Conservation (phyloP, 2,329 filamentous ascomycete genomes). For the Fusarium gaditjirri region DNA sequence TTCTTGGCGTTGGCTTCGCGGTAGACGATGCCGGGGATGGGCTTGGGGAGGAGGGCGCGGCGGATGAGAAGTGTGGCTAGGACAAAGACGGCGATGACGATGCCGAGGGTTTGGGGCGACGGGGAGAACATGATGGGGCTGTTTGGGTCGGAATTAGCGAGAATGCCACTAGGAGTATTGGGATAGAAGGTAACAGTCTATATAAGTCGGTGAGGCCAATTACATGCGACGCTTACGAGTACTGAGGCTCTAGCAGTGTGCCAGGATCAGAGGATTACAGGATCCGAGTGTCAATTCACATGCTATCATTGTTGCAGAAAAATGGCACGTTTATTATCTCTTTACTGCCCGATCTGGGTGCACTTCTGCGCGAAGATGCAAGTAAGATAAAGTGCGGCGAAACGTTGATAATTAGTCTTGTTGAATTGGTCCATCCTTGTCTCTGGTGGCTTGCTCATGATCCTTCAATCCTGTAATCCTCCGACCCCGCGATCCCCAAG, state of each 20-base stretch:
- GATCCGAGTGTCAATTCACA: neutral
- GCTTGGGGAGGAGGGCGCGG: neutral
- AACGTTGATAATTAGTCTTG: neutral
- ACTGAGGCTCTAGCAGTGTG: neutral
- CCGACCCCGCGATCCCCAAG: neutral
- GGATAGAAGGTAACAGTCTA: neutral
- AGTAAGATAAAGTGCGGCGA: neutral
- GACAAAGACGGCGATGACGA: neutral
- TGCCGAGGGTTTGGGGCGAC: neutral
- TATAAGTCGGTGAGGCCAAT: neutral
- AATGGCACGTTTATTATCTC: neutral
- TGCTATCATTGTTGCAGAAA: neutral
- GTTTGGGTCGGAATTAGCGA: neutral
- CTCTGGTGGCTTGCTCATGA: neutral
- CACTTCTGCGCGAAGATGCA: neutral
- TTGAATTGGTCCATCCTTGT: neutral
- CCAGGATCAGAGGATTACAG: neutral
- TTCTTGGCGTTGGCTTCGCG: neutral
- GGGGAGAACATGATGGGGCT: neutral
- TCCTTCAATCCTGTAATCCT: slow-evolving; percentile 6
- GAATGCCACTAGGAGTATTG: neutral
- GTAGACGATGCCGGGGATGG: slow-evolving; percentile 1
- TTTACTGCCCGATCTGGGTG: accelerated
- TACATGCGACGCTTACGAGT: neutral
- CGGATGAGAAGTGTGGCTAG: neutral